Conservation (phyloP, 805 yeast genomes). For the Saccharomycopsis fibuligera region DNA sequence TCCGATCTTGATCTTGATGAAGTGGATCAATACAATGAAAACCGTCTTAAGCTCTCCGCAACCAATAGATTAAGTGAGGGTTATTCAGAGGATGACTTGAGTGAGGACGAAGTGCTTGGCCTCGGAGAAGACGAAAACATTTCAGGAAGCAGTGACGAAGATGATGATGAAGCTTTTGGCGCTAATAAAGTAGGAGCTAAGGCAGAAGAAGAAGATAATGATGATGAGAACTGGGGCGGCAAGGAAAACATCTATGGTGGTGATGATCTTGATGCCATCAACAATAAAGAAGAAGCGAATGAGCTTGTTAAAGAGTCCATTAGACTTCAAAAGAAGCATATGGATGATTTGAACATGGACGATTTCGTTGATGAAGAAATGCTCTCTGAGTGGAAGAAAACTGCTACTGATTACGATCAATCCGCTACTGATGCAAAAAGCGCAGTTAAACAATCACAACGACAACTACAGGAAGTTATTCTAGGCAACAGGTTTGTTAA, state of each 20-base stretch:
- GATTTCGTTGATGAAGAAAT: conserved; percentile 75
- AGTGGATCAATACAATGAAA: conserved; percentile 16
- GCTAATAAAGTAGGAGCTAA: conserved; percentile 27
- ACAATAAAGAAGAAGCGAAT: conserved; percentile 62
- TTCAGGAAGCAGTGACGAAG: conserved; percentile 26
- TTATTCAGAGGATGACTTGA: conserved; percentile 8
- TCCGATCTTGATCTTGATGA: conserved; percentile 21
- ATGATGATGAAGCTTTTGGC: conserved; percentile 27
- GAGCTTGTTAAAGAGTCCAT: conserved; percentile 84
- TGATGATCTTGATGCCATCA: conserved; percentile 34
- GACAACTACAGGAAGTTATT: conserved; percentile 28
- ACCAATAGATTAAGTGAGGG: conserved; percentile 9
- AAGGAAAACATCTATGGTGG: conserved; percentile 47
- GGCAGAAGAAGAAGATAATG: conserved; percentile 31
- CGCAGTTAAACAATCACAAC: conserved; percentile 25
- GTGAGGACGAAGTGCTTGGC: conserved; percentile 19
- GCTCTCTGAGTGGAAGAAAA: conserved; percentile 71
- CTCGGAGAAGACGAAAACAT: conserved; percentile 27
- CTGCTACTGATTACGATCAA: conserved; percentile 38
- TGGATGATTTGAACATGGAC: conserved; percentile 67
- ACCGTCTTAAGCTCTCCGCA: conserved; percentile 11
- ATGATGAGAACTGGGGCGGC: conserved; percentile 40
- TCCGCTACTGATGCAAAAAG: conserved; percentile 24
- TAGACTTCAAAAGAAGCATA: conserved; percentile 74
- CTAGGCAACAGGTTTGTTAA: conserved; percentile 36